Evolutionary conservation across 768 basidiomycete species (phyloP), one percentile per base, ranked within the genome.

Genomic region (Macrocybe gigantea): DNA sequence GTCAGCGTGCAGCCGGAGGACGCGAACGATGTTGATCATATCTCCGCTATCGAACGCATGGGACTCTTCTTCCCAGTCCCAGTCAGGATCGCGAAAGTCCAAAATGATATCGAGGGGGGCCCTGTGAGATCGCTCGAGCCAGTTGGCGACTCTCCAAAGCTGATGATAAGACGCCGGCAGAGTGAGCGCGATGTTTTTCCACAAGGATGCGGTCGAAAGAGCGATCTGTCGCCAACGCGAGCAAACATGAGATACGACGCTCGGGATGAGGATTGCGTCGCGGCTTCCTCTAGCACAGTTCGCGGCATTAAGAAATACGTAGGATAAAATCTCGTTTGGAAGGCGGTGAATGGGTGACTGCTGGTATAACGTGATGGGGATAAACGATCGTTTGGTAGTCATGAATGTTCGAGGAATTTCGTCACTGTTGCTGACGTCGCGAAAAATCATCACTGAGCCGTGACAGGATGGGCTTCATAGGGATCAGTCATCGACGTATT

Each of bases 21-120:
- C 60, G 11, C 62, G 66, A 49, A 82, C 63, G 33, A 79, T 58
- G 10, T 61, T 52, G 41, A 74, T 66, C 74, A 82, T 75, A 22
- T 71, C 68, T 40, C 67, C 56, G 60, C 64, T 62, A 11, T 63
- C 59, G 43, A 80, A 69, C 5, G 49, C 53, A 50, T 82, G 80
- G 0, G 56, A 47, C 8, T 77, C 73, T 45, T 77, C 72, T 37
- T 75, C 69, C 77, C 78, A 82, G 44, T 74, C 64, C 74, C 80
- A 82, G 13, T 60, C 54, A 1, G 74, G 73, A 61, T 83, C 81
- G 12, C 81, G 78, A 53, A 82, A 70, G 56, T 83, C 80, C 52
- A 82, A 68, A 39, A 71, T 59, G 40, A 83, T 67, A 51, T 77
- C 66, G 41, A 83, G 66, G 1, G 80, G 72, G 45, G 64, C 63